Percentiles rank a stretch among this genome's conserved stretches.
Evolutionary conservation across 2,329 filamentous ascomycete genomes (phyloP).

Genomic region (Alternaria atra): DNA sequence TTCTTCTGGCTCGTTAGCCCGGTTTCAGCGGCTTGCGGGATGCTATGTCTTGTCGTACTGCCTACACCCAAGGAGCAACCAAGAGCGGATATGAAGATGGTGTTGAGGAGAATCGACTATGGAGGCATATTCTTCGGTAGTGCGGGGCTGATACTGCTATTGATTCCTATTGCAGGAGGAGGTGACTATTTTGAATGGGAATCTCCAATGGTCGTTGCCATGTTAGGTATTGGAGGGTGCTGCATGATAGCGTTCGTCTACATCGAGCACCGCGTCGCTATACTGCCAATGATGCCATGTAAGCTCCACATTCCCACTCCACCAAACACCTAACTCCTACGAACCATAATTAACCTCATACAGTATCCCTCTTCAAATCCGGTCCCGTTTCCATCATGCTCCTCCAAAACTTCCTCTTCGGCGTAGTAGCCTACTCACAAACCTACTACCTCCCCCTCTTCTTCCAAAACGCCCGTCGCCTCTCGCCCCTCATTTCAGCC

Average conservation of each 20-base stretch:
- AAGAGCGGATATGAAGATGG: conserved; percentile 55
- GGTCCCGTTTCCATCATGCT: conserved; percentile 64
- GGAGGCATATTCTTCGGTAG: conserved; percentile 65
- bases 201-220: conserved; percentile 66
- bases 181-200: conserved; percentile 66
- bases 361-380: conserved; percentile 64
- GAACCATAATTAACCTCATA: not conserved
- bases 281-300: conserved; percentile 67
- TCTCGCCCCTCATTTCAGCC: conserved; percentile 60
- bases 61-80: conserved; percentile 58
- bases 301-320: conserved; percentile 20
- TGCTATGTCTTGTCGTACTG: conserved; percentile 26
- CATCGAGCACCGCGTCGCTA: conserved; percentile 64
- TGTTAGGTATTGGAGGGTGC: conserved; percentile 62
- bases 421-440: conserved; percentile 66
- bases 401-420: conserved; percentile 67
- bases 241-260: conserved; percentile 61
- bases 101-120: conserved; percentile 66
- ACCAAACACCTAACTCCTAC: not conserved
- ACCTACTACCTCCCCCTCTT: conserved; percentile 71
- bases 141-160: conserved; percentile 65
- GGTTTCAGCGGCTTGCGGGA: conserved; percentile 18
- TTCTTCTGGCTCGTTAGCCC: conserved; percentile 35
- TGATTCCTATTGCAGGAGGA: conserved; percentile 71
- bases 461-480: conserved; percentile 65